A percentile compares a stretch with the other conserved stretches of the same genome.
These are phyloP conservation scores for Lactarius pseudohatsudake DNA, from an alignment of 768 basidiomycete species.

Conservation along the genomic window DNA sequence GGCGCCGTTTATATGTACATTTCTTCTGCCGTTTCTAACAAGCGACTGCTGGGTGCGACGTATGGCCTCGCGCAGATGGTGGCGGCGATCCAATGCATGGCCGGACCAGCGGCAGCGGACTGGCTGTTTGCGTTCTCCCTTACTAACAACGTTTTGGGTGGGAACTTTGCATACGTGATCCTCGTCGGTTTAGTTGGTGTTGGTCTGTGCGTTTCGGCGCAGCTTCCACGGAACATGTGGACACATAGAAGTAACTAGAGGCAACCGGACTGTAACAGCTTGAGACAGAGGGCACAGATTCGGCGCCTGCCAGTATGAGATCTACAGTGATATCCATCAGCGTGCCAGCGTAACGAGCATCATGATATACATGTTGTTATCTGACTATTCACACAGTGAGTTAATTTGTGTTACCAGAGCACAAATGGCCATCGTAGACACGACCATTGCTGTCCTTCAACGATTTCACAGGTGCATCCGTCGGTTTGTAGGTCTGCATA, in stretches of 20 bases:
- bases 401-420: too few species aligned
- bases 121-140: constrained; percentile 68
- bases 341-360: too few species aligned
- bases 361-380: too few species aligned
- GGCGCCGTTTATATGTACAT: constrained; percentile 71
- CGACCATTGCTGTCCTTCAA: too few species aligned
- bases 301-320: too few species aligned
- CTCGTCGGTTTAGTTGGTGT: not conserved
- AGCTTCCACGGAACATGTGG: constrained; percentile 1
- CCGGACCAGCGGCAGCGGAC: constrained; percentile 56
- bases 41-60: constrained; percentile 61
- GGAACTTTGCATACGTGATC: constrained; percentile 1
- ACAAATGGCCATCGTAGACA: too few species aligned
- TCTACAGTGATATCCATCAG: too few species aligned
- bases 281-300: not conserved
- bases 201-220: not conserved
- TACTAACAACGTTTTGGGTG: constrained; percentile 29
- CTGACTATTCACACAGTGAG: too few species aligned
- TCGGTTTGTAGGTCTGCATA: too few species aligned
- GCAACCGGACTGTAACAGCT: too few species aligned
- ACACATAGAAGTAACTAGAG: not conserved
- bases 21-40: constrained; percentile 59
- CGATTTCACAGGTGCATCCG: too few species aligned
- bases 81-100: constrained; percentile 39
- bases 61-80: constrained; percentile 51